Evolutionary conservation across 768 basidiomycete species (phyloP), one percentile per base, ranked within the genome.

Genomic region (Panaeolus papilionaceus): DNA sequence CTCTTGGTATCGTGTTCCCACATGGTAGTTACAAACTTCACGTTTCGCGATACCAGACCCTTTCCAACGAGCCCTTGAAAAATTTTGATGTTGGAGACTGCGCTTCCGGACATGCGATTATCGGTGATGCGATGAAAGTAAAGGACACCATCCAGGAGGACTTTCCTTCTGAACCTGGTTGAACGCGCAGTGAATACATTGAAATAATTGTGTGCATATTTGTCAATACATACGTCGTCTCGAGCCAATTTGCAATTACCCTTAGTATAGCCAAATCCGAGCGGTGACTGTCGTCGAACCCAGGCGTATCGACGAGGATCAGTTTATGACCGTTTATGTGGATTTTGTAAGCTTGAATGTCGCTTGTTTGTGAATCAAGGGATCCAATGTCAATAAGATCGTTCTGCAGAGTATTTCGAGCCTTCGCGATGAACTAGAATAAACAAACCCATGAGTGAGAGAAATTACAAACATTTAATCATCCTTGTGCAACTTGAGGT

Each of bases 21-120:
- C 51, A 69, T 73, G 11, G 71, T 72, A 2, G 69, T 73, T 2
- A 58, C 45, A 26, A 73, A 39, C 37, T 69, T 63, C 18, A 70
- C 61, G 20, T 69, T 69, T 1, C 45, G 26, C 0, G 11, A 58
- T 3, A 58, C 54, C 7, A 71, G 61, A 51, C 64, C 18, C 42
- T 69, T 64, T 28, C 69, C 65, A 42, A 64, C 42, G n/a, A 71
- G 54, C 18, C 66, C 58, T 39, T 67, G 39, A 39, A 69, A 64
- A 26, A 66, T 51, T 11, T 66, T 51, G 45, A 67, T 18, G 40
- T 69, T 67, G 11, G 39, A 39, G 8, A 67, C 23, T 14, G 54
- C 40, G 26, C 26, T 54, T 20, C 65, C 65, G 4, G 65, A 47
- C 65, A 66, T 66, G 3, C 65, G 65, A 58, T 58, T 61, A 33